phyloP scores from a whole-genome alignment of 495 filamentous ascomycete genomes.

The Daldinia decipiens region DNA sequence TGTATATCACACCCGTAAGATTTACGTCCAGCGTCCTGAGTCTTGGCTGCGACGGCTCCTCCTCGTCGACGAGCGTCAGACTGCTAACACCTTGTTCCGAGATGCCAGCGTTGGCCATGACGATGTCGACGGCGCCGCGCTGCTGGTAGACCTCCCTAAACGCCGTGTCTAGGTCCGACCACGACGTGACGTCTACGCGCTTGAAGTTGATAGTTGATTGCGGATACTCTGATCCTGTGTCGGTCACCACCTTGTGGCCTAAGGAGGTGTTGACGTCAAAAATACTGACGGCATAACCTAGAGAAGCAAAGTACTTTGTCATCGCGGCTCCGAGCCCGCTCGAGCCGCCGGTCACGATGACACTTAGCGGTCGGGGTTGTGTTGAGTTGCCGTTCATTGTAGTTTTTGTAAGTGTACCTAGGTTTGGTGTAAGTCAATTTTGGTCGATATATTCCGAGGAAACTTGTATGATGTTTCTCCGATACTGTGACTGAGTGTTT shows the following conservation, averaged over 20 bases:
- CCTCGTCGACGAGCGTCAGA: conserved; percentile 47
- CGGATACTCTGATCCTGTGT: conserved; percentile 52
- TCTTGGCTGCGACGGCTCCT: conserved; percentile 53
- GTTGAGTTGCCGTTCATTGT: conserved; percentile 30
- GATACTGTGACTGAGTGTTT: background rate
- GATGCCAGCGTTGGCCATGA: conserved; percentile 67
- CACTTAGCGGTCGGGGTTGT: conserved; percentile 22
- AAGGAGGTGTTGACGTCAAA: conserved; percentile 60
- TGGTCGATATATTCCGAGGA: background rate
- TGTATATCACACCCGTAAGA: conserved; percentile 58
- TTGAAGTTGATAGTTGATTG: conserved; percentile 54
- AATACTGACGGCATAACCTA: conserved; percentile 58
- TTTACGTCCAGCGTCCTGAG: conserved; percentile 60
- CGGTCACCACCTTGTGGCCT: conserved; percentile 47
- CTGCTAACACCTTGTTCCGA: conserved; percentile 56
- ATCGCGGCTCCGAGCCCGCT: conserved; percentile 66
- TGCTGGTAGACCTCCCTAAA: conserved; percentile 56
- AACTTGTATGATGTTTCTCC: background rate
- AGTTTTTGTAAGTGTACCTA: conserved; percentile 3
- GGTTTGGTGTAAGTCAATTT: background rate
- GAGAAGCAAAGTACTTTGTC: conserved; percentile 58
- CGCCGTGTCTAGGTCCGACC: conserved; percentile 57
- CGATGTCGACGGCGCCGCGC: conserved; percentile 58
- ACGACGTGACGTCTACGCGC: conserved; percentile 59
- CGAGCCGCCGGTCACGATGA: conserved; percentile 61